Evolutionary conservation across 177 flowering plant genomes (phyloP), one percentile per base, ranked within the genome.

Genomic region (Vitis hybrid): DNA sequence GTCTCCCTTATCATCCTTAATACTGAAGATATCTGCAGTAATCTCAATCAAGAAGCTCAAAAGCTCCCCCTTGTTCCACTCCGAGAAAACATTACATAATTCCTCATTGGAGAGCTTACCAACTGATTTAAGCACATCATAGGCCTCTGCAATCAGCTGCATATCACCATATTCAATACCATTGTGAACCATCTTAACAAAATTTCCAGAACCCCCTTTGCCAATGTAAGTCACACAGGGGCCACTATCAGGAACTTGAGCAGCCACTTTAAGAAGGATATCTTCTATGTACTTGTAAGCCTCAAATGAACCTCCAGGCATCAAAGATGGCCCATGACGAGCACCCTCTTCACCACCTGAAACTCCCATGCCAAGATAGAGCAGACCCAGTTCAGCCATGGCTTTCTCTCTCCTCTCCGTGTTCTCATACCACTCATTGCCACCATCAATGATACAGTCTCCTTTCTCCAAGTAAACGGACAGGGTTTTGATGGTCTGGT

Each of bases 111-210:
- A 69, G 60, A 83, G 81, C 78, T 77, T 78, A 16, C 86, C 85
- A 16, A 78, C 88, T 55, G 82, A 76, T 68, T 85, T 85, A 26
- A 81, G 75, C 3, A 81, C 86, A 72, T 83, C 85, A 70, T 85
- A 83, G 6, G 88, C 88, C 79, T 85, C 88, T 2, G 85, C 76
- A 31, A 83, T 83, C 51, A 85, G 77, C 76, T 85, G 88, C 86
- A 85, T 83, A 51, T 85, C 86, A 66, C 86, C 88, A 66, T 85
- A 85, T 65, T 85, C 88, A 57, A 85, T 85, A 55, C 88, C 88
- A 60, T 83, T 83, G 73, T 83, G 83, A 33, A 83, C 75, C 86
- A 79, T 83, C 68, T 83, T 83, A 16, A 83, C 84, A 56, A 83
- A 81, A 65, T 83, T 83, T 8, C 86, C 86, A 51, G 84, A 76